Base-by-base conservation (phyloP, 2,329 filamentous ascomycete genomes). In the Hypocrella siamensis region DNA sequence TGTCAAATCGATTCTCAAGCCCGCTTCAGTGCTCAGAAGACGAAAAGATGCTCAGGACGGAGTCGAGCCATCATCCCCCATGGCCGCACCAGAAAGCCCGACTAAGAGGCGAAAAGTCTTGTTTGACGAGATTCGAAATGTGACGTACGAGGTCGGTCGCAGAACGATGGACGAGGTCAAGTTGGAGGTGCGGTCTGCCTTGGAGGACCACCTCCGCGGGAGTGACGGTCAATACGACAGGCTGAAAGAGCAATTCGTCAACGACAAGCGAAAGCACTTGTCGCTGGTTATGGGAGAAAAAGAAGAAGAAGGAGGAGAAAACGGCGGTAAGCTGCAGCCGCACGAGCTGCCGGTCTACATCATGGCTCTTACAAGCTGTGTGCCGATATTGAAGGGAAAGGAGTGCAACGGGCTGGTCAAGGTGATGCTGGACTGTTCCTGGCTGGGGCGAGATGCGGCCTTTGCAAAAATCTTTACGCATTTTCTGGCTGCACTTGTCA, bases 401-500 rank as follows among this genome's bases (percentile, higher is more conserved):
- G 63, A 63, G 19, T 78, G 70, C 45, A 62, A 67, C 16, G 65
- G 65, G 4, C 55, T 80, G 18, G 63, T 79, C 35, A 63, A 61
- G 41, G 61, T 60, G 31, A 58, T 79, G 7, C 54, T 79, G n/a
- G 56, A 61, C 32, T 74, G 67, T 46, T 65, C 68, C 21, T 80
- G 75, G 75, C 57, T 77, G 22, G 74, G 70, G 8, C 65, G 73
- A 35, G 72, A 78, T 38, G 67, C 72, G 18, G 59, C 63, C 22
- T 83, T 83, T 46, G 63, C 74, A 35, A 70, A 70, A 42, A 68
- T 72, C 31, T 85, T 81, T 47, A 64, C 68, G 34, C 66, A 75
- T 44, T 79, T 83, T 42, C 56, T 83, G 17, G 70, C 71, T 14
- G 73, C 75, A 24, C 60, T 98, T 28, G 74, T 85, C 32, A 92